A percentile compares a stretch with the other conserved stretches of the same genome.
phyloP scores from a whole-genome alignment of 352 stramenopile species.

The Globisporangium alternatum region DNA sequence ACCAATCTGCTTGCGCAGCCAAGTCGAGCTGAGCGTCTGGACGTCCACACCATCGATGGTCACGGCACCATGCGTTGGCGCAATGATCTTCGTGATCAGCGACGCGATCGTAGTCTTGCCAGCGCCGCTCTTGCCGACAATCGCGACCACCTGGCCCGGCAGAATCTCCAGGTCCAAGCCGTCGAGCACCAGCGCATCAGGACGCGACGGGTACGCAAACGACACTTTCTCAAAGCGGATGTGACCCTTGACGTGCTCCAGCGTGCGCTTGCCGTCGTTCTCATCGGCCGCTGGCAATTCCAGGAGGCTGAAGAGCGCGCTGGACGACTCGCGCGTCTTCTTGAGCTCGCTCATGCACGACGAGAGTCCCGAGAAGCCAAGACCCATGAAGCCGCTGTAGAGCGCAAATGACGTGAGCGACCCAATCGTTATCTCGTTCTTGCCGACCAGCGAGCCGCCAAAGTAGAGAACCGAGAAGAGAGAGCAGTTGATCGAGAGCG shows the following conservation, averaged over 20 bases:
- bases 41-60: slow-evolving; percentile 76
- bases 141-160: slow-evolving; percentile 77
- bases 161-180: slow-evolving; percentile 65
- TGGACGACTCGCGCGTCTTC: slow-evolving; percentile 69
- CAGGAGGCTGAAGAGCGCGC: slow-evolving; percentile 70
- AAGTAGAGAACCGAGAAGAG: slow-evolving; percentile 91
- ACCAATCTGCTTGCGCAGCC: slow-evolving; percentile 81
- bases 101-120: slow-evolving; percentile 84
- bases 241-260: slow-evolving; percentile 50
- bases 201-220: slow-evolving; percentile 80
- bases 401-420: slow-evolving; percentile 89
- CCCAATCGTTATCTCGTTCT: slow-evolving; percentile 86
- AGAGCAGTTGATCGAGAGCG: slow-evolving; percentile 86
- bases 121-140: slow-evolving; percentile 83
- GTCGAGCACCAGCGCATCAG: slow-evolving; percentile 66
- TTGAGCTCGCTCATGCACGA: slow-evolving; percentile 81
- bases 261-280: slow-evolving; percentile 34
- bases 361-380: slow-evolving; percentile 86
- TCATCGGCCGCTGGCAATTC: slow-evolving; percentile 31
- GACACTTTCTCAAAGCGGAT: slow-evolving; percentile 81
- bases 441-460: slow-evolving; percentile 81
- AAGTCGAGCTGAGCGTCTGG: slow-evolving; percentile 56
- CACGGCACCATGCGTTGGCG: slow-evolving; percentile 51
- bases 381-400: slow-evolving; percentile 90
- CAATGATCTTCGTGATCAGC: slow-evolving; percentile 78